Base-by-base conservation (phyloP, 192 early-diverging fungal genomes). In the Fimicolochytrium jonesii region DNA sequence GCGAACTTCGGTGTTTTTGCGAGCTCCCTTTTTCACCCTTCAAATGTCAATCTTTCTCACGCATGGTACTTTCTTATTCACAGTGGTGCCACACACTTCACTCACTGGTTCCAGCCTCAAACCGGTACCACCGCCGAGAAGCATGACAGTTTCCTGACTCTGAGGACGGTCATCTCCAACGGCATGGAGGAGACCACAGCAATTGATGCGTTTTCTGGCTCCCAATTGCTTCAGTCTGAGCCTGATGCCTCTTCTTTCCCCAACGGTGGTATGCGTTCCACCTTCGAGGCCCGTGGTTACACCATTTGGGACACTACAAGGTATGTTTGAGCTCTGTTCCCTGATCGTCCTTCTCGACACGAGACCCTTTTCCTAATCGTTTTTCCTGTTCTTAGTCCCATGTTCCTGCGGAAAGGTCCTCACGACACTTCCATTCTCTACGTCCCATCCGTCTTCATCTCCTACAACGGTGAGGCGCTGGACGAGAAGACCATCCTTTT, bases 41-140 rank as follows among this genome's bases (percentile, higher is more conserved):
- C 53, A 55, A 26, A 61, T 35, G 18, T 6, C 56, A 17, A 2
- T 39, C 37, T 39, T 39, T 7, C 17, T 39, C 37, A 39, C 7
- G 46, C 23, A 48, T 18, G 25, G 17, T 48, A 35, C 2, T 4
- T 41, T 33, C 28, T 55, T 51, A 1, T 9, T 49, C 55, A 11
- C 43, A 88, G 88, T 68, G 92, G 92, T 42, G 92, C 94, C 49
- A 96, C 94, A 39, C 97, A 99, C 83, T 99, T 94, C 71, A 97
- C 94, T 37, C 97, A 99, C 81, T 97, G 94, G 94, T 99, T 99
- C 89, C 97, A 99, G 83, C 97, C 97, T 67, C 92, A 96, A 82
- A 99, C 95, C 13, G 97, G 89, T 52, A 86, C 91, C 46, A 99
- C 97, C 46, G 97, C 97, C 59, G 94, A 97, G 82, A 99, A 99